Base-by-base conservation (phyloP, 805 yeast genomes). In the Blastobotrys muscicola region DNA sequence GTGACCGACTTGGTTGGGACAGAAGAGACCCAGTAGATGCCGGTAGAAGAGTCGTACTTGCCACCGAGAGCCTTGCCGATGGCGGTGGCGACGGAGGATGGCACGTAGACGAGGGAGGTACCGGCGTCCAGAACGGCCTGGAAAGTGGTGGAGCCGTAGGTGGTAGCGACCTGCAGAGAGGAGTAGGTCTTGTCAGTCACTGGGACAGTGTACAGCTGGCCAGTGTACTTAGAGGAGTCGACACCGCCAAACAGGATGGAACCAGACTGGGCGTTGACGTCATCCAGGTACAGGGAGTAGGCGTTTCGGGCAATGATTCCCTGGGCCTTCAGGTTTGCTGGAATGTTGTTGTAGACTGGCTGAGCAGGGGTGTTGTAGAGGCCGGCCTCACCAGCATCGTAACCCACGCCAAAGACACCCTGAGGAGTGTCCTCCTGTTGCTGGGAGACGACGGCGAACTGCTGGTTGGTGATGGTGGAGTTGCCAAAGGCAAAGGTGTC, bases 231-330 rank as follows among this genome's bases (percentile, higher is more conserved):
- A 12, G 23, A 42, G 29, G 62, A 62, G 54, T 75, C 79, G 39
- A 73, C 56, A 38, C 74, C 80, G 36, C 80, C 79, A 57, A 75
- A 75, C 33, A 59, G 41, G 20, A 59, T 40, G 12, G 48, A 14
- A 29, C 64, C 64, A 4, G 52, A 41, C 11, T 46, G 29, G 9
- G 56, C 48, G 11, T 45, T 49, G 8, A 56, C 48, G 8, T 62
- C 59, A 53, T 78, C 71, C 57, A 83, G 64, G 55, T 66, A 82
- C 39, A 83, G 62, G 0, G 90, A 81, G 58, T 80, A 83, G 2
- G 75, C 75, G 29, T 65, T 66, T 39, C 70, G 67, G 33, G 68
- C 55, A 49, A 78, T 81, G 39, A 69, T 53, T 0, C 89, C 89
- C 42, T 71, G 69, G 26, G 60, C 50, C 37, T 69, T 75, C 64